Conservation (phyloP, 305 asterid species). For the Fraxinus albicans region DNA sequence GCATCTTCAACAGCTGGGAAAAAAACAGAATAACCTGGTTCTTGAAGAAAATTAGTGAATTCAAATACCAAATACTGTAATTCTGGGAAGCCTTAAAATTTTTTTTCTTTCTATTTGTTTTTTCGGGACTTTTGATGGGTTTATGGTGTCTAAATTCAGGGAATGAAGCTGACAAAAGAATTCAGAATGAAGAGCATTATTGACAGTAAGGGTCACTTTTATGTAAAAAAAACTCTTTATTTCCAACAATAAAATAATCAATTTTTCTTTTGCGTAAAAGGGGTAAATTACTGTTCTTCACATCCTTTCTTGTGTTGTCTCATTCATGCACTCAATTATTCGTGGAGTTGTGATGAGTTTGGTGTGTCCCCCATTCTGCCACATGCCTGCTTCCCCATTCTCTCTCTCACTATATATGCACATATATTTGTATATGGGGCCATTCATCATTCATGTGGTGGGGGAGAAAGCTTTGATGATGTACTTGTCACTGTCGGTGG, state of each 20-base stretch:
- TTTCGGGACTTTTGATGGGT: not conserved
- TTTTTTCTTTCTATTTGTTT: not conserved
- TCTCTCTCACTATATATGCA: constrained; percentile 12
- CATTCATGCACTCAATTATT: constrained; percentile 23
- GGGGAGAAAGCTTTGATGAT: constrained; percentile 17
- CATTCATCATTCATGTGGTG: constrained; percentile 35
- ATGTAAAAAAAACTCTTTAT: not conserved
- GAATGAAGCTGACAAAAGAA: constrained; percentile 10
- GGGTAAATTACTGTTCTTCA: not conserved
- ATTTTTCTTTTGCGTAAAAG: not conserved
- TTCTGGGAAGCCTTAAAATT: not conserved
- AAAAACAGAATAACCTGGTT: not conserved
- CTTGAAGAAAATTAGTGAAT: not conserved
- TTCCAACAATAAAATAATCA: not conserved
- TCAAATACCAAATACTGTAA: not conserved
- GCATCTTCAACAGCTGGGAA: constrained; percentile 42
- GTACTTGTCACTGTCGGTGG: constrained; percentile 46
- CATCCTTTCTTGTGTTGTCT: not conserved
- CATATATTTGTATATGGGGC: constrained; percentile 17
- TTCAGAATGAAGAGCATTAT: constrained; percentile 11
- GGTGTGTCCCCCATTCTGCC: constrained; percentile 55
- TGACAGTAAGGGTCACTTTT: not conserved
- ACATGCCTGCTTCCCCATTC: constrained; percentile 66
- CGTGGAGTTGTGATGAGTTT: constrained; percentile 17
- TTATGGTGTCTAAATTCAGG: constrained; percentile 18